Base-by-base conservation (phyloP, 2,329 filamentous ascomycete genomes). In the Scedosporium aurantiacum region DNA sequence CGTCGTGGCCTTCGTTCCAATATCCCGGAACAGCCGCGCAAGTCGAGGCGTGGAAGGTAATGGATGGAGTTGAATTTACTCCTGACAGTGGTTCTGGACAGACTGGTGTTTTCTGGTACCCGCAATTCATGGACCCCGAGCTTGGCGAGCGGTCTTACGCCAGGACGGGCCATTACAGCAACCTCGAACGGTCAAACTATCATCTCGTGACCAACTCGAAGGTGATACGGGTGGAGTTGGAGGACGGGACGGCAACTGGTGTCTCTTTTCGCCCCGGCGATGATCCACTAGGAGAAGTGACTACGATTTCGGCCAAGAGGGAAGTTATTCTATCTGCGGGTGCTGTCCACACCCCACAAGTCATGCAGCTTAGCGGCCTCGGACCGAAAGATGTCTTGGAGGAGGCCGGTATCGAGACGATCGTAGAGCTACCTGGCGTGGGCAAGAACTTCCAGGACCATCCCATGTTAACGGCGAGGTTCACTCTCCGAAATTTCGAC, bases 391-490 rank as follows among this genome's bases (percentile, higher is more conserved):
- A 69, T 0, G 73, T 78, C 12, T 71, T 83, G 1, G 60, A 73
- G 5, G 67, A 71, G 23, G 72, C 77, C 59, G 68, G 74, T 14
- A 82, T 83, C 40, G 68, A 73, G 0, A 65, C 79, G 0, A 63
- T 82, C 1, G 71, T 79, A 28, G 71, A 79, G 61, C 74, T 82
- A 0, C 81, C 81, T 0, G 83, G 81, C 43, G 82, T 87, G 14
- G 83, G 83, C 52, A 77, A 73, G 18, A 84, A 85, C 69, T 73
- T 86, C 27, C 76, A 83, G 67, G 82, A 86, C 67, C 79, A 80
- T 14, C 63, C 63, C 27, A 65, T 65, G 47, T 32, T 65, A 4
- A 64, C 57, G 5, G 61, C 57, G 7, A 21, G 56, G n/a, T 62
- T 59, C 32, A 62, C 45, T 6, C 50, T 62, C 25, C 57, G 64